Evolutionary conservation across 2,329 filamentous ascomycete genomes (phyloP).

Genomic region (Mollisiaceae sp.): DNA sequence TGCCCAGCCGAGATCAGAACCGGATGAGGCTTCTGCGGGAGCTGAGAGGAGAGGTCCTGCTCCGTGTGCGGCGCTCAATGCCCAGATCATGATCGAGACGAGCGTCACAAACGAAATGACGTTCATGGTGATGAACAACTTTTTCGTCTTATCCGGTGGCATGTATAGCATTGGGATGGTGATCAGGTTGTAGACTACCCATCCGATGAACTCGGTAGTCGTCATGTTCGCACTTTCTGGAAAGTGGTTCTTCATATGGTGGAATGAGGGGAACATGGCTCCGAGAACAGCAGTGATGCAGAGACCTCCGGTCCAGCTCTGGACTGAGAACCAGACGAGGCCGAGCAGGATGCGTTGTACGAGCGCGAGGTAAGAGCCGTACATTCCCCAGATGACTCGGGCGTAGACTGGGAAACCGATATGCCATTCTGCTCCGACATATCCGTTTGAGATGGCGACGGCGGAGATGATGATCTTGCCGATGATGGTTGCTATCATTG

Average conservation of each 20-base stretch:
- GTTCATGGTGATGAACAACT: constrained; percentile 40
- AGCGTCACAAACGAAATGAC: constrained; percentile 41
- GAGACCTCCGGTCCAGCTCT: constrained; percentile 24
- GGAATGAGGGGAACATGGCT: constrained; percentile 44
- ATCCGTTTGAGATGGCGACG: constrained; percentile 46
- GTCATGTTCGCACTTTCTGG: constrained; percentile 43
- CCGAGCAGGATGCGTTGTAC: constrained; percentile 48
- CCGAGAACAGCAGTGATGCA: constrained; percentile 35
- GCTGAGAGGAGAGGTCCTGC: constrained; percentile 41
- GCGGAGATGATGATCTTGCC: constrained; percentile 46
- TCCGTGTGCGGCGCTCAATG: constrained; percentile 43
- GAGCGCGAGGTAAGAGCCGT: constrained; percentile 47
- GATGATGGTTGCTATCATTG: constrained; percentile 47
- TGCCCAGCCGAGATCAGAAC: constrained; percentile 44
- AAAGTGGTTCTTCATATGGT: constrained; percentile 44
- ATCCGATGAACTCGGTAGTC: constrained; percentile 45
- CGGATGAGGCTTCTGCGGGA: constrained; percentile 19
- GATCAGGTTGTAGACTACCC: constrained; percentile 46
- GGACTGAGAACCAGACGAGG: constrained; percentile 44
- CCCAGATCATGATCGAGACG: constrained; percentile 46
- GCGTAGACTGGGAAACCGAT: constrained; percentile 50
- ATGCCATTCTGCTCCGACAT: constrained; percentile 48
- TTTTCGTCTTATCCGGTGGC: constrained; percentile 48
- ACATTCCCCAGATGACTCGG: constrained; percentile 49
- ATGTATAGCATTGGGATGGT: constrained; percentile 50